A percentile compares a stretch with the other conserved stretches of the same genome.
These are phyloP conservation scores for Rhynchospora pubera DNA, from an alignment of 176 grass and related monocot species.

Conservation along the genomic window DNA sequence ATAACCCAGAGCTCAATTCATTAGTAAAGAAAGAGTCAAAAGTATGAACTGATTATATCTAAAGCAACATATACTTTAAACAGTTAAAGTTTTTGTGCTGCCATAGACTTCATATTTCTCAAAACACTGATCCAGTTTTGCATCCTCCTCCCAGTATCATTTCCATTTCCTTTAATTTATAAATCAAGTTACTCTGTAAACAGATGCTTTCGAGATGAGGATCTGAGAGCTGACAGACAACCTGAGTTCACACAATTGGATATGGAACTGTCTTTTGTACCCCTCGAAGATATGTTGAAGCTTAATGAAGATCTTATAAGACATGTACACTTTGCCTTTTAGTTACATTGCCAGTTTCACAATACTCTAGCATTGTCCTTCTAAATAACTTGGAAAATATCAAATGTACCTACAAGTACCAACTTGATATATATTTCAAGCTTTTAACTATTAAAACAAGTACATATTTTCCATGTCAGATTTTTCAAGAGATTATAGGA, in stretches of 20 bases:
- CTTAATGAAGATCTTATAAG: conserved; percentile 93
- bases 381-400: not conserved
- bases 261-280: conserved; percentile 94
- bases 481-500: conserved; percentile 71
- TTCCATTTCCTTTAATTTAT: not conserved
- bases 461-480: conserved; percentile 34
- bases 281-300: conserved; percentile 88
- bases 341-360: conserved; percentile 15
- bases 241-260: conserved; percentile 97
- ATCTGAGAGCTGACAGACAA: conserved; percentile 90
- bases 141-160: no score
- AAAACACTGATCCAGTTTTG: no score
- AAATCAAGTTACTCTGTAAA: conserved; percentile 14
- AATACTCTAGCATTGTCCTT: not conserved
- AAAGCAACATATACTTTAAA: no score
- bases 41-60: no score
- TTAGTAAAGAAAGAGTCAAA: no score
- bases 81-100: no score
- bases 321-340: conserved; percentile 53
- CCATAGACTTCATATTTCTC: no score
- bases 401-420: not conserved
- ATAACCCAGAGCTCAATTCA: no score
- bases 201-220: conserved; percentile 98
- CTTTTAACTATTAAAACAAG: not conserved
- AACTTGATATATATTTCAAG: conserved; percentile 14